phyloP scores from a whole-genome alignment of 495 filamentous ascomycete species.

The Penicillium mononematosum region DNA sequence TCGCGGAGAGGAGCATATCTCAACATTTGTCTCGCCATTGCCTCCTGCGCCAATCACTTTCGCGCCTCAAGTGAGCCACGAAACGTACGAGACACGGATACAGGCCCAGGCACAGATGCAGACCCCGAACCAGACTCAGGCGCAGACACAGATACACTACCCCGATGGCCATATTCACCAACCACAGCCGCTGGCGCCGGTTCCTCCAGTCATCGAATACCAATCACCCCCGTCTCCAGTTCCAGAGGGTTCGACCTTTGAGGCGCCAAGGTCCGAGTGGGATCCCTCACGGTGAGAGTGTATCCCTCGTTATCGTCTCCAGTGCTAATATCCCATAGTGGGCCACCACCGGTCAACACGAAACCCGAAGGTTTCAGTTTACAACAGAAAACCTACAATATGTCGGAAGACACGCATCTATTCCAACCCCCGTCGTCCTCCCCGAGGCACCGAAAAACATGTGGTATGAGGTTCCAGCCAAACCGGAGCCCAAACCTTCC shows the following conservation, averaged over 20 bases:
- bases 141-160: constrained; percentile 12
- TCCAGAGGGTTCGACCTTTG: constrained; percentile 38
- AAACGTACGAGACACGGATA: constrained; percentile 9
- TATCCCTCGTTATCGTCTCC: not conserved
- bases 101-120: constrained; percentile 9
- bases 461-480: constrained; percentile 76
- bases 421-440: constrained; percentile 70
- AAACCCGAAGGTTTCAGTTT: constrained; percentile 77
- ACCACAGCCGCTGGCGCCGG: constrained; percentile 40
- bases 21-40: constrained; percentile 32
- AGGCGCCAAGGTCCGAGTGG: constrained; percentile 61
- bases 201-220: constrained; percentile 27
- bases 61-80: constrained; percentile 10
- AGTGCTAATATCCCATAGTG: constrained; percentile 48
- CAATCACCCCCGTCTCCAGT: constrained; percentile 41
- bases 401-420: constrained; percentile 67
- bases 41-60: constrained; percentile 14
- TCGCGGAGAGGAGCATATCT: constrained; percentile 45
- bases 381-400: constrained; percentile 67
- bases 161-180: constrained; percentile 20
- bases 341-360: constrained; percentile 70
- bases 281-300: constrained; percentile 60
- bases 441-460: constrained; percentile 81
- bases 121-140: constrained; percentile 6
- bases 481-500: constrained; percentile 54